Conservation (phyloP, 306 rosid genomes). For the Cucurbita argyrosperma region DNA sequence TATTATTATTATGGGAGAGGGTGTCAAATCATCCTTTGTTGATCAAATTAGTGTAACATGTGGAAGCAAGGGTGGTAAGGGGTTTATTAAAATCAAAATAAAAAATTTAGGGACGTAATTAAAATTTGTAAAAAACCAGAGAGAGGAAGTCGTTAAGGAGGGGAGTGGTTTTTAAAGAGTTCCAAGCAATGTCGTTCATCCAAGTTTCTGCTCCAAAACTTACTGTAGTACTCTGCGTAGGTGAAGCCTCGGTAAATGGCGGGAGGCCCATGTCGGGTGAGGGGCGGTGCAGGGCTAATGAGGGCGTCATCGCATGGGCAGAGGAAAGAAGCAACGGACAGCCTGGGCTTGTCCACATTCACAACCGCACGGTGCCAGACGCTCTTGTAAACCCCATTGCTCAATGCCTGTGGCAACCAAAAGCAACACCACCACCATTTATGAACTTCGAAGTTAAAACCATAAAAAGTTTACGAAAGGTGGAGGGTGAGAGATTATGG, state of each 20-base stretch:
- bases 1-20: too few species aligned
- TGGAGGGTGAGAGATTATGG: background rate
- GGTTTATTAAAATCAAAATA: background rate
- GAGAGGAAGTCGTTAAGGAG: background rate
- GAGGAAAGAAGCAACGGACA: constrained; percentile 73
- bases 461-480: too few species aligned
- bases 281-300: constrained; percentile 48
- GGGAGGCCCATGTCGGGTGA: constrained; percentile 18
- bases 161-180: constrained; percentile 32
- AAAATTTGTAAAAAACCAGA: too few species aligned
- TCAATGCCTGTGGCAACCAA: constrained; percentile 43
- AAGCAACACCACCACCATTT: too few species aligned
- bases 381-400: constrained; percentile 78
- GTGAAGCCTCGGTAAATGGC: constrained; percentile 52
- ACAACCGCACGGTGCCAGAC: constrained; percentile 88
- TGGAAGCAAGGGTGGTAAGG: too few species aligned
- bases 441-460: too few species aligned
- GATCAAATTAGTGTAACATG: background rate
- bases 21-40: too few species aligned
- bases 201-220: constrained; percentile 77
- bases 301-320: constrained; percentile 54
- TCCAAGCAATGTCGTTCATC: constrained; percentile 64
- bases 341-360: constrained; percentile 59
- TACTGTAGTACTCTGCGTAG: constrained; percentile 54
- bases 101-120: too few species aligned